Percentiles rank a stretch among this genome's conserved stretches.
Evolutionary conservation across 1,284 basidiomycete species (phyloP).

Genomic region (Tilletiaria anomala): DNA sequence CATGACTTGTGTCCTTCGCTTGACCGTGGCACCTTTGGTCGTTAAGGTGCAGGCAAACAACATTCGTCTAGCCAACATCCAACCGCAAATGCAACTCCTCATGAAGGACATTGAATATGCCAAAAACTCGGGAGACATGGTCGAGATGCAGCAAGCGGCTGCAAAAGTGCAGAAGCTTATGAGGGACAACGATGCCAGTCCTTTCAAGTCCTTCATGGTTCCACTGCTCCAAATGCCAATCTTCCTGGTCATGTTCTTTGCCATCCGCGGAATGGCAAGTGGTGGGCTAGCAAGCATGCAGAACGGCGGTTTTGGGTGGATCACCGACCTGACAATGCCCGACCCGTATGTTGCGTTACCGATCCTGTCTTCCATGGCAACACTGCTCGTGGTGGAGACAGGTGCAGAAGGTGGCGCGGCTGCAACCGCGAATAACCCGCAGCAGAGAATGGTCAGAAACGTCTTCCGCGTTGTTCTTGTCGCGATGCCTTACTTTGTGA

Average conservation of each 20-base stretch:
- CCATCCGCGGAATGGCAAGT: slow-evolving; percentile 56
- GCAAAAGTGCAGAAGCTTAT: slow-evolving; percentile 54
- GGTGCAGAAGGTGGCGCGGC: slow-evolving; percentile 49
- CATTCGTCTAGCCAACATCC: slow-evolving; percentile 55
- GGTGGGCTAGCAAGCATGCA: slow-evolving; percentile 59
- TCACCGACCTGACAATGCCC: slow-evolving; percentile 61
- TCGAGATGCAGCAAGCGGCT: slow-evolving; percentile 48
- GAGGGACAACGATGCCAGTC: slow-evolving; percentile 55
- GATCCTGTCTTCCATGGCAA: slow-evolving; percentile 49
- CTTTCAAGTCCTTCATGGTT: slow-evolving; percentile 49
- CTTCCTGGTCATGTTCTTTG: slow-evolving; percentile 74
- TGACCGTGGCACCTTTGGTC: slow-evolving; percentile 56
- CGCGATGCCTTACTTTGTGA: slow-evolving; percentile 51
- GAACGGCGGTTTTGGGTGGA: slow-evolving; percentile 60
- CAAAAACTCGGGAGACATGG: slow-evolving; percentile 45
- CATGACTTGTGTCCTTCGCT: slow-evolving; percentile 56
- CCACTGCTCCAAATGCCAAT: slow-evolving; percentile 63
- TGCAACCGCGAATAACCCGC: slow-evolving; percentile 37
- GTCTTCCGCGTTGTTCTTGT: slow-evolving; percentile 53
- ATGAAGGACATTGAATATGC: slow-evolving; percentile 47
- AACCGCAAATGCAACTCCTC: slow-evolving; percentile 49
- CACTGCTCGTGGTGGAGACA: slow-evolving; percentile 55
- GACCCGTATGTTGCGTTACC: slow-evolving; percentile 73
- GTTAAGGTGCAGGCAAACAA: slow-evolving; percentile 55
- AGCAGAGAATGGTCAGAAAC: slow-evolving; percentile 54